Conservation (phyloP, 2,329 filamentous ascomycete genomes). For the Neurospora sp. region DNA sequence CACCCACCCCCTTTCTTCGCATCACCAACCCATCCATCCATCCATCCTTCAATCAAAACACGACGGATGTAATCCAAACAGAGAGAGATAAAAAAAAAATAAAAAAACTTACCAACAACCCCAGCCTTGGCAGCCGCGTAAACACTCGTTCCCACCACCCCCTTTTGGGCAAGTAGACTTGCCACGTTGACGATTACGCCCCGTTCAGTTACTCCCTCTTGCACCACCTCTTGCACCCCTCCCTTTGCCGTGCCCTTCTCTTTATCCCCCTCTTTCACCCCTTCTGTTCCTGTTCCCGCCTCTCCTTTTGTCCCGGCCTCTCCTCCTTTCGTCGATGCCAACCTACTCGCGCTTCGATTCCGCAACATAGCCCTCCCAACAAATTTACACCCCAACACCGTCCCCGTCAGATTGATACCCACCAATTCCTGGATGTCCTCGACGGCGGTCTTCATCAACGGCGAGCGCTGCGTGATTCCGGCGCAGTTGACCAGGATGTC, state of each 20-base stretch:
- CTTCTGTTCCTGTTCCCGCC: not conserved
- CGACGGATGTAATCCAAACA: not conserved
- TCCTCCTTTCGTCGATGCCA: too few relatives aligned
- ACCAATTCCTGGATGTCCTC: constrained; percentile 47
- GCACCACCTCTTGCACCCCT: not conserved
- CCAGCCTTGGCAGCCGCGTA: constrained; percentile 79
- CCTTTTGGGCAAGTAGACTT: constrained; percentile 61
- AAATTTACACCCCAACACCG: constrained; percentile 51
- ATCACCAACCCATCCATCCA: constrained; percentile 9
- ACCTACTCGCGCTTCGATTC: constrained; percentile 2
- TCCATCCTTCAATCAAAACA: constrained; percentile 1
- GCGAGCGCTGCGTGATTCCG: constrained; percentile 55
- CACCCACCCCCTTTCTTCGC: constrained; percentile 10
- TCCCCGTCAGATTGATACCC: constrained; percentile 58
- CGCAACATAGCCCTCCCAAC: constrained; percentile 38
- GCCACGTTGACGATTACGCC: constrained; percentile 74
- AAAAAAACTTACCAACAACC: constrained; percentile 47
- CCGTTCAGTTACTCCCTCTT: not conserved
- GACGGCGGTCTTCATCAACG: constrained; percentile 47
- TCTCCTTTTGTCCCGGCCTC: too few relatives aligned
- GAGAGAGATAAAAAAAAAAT: constrained; percentile 3
- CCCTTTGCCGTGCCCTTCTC: constrained; percentile 7
- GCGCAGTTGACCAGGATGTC: constrained; percentile 72
- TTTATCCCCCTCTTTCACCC: not conserved
- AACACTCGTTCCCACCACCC: constrained; percentile 58